phyloP scores from a whole-genome alignment of 768 basidiomycete genomes.

The Lyophyllum shimeji region DNA sequence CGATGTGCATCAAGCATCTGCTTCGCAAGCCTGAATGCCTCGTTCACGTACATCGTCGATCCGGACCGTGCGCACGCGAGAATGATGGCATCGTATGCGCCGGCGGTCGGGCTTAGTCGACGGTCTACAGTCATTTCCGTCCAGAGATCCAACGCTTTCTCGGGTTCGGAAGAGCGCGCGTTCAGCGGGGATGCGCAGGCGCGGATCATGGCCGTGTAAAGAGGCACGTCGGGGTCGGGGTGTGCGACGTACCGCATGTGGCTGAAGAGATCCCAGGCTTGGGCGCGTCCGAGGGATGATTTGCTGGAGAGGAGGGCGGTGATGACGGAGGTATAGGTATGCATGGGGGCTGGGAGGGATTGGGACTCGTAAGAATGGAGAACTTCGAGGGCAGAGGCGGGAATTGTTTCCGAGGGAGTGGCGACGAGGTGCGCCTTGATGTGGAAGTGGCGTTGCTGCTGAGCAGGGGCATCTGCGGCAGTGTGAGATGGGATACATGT shows the following conservation, averaged over 20 bases:
- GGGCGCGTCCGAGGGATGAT: slow-evolving; percentile 57
- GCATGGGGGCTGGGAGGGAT: slow-evolving; percentile 64
- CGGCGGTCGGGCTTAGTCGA: slow-evolving; percentile 57
- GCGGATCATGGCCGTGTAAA: slow-evolving; percentile 86
- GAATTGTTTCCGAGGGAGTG: slow-evolving; percentile 46
- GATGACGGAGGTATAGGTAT: slow-evolving; percentile 73
- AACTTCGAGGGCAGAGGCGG: slow-evolving; percentile 60
- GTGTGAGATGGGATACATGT: neutral
- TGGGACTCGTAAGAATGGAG: slow-evolving; percentile 73
- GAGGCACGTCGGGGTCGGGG: slow-evolving; percentile 64
- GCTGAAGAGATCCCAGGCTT: slow-evolving; percentile 92
- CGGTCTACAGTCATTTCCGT: slow-evolving; percentile 86
- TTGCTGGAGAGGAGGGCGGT: slow-evolving; percentile 50
- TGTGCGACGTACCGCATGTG: slow-evolving; percentile 98
- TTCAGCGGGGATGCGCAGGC: slow-evolving; percentile 67
- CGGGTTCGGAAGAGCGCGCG: slow-evolving; percentile 66
- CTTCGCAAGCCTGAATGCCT: slow-evolving; percentile 80
- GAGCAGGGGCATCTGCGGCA: slow-evolving; percentile 41
- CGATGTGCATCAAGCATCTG: slow-evolving; percentile 84
- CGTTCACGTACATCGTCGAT: slow-evolving; percentile 61
- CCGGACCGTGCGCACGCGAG: slow-evolving; percentile 75
- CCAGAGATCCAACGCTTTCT: slow-evolving; percentile 91
- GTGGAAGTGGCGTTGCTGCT: slow-evolving; percentile 67
- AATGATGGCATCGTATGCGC: slow-evolving; percentile 82
- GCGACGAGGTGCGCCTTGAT: slow-evolving; percentile 64